Evolutionary conservation across 2,329 filamentous ascomycete species (phyloP).

Genomic region (Exophiala spinifera): DNA sequence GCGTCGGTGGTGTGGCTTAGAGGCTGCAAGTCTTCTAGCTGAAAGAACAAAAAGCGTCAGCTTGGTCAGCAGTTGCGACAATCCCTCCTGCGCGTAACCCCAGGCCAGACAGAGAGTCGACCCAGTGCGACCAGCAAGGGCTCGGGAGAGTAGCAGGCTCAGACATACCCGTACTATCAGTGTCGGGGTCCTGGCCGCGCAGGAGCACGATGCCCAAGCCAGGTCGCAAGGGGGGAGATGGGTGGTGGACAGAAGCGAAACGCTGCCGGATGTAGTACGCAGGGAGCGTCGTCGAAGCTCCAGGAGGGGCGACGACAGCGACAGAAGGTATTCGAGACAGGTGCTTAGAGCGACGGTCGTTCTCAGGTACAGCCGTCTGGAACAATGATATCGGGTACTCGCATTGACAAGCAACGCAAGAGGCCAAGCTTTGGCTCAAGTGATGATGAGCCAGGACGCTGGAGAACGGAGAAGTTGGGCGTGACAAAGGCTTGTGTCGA

Average conservation of each 20-base stretch:
- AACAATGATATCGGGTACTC: neutral
- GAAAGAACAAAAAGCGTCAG: neutral
- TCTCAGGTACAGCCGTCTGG: neutral
- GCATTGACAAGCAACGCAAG: constrained; percentile 1
- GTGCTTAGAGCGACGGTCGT: neutral
- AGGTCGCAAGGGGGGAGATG: neutral
- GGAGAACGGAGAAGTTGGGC: constrained; percentile 14
- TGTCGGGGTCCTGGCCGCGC: neutral
- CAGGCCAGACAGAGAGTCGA: neutral
- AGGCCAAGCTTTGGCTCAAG: constrained; percentile 24
- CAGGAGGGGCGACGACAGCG: too few species aligned
- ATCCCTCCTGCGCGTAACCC: neutral
- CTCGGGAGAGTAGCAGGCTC: neutral
- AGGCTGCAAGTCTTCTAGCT: neutral
- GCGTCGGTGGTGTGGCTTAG: neutral
- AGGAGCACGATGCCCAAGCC: neutral
- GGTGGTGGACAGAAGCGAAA: too few species aligned
- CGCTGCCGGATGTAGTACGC: too few species aligned
- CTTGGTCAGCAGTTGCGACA: neutral
- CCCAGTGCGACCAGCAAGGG: neutral
- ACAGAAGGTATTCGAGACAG: too few species aligned
- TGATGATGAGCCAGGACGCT: constrained; percentile 14
- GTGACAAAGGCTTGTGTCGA: constrained; percentile 20
- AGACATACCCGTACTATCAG: neutral
- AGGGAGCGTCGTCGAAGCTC: too few species aligned